phyloP scores from a whole-genome alignment of 2,329 filamentous ascomycete genomes.

The Podosphaera xanthii region DNA sequence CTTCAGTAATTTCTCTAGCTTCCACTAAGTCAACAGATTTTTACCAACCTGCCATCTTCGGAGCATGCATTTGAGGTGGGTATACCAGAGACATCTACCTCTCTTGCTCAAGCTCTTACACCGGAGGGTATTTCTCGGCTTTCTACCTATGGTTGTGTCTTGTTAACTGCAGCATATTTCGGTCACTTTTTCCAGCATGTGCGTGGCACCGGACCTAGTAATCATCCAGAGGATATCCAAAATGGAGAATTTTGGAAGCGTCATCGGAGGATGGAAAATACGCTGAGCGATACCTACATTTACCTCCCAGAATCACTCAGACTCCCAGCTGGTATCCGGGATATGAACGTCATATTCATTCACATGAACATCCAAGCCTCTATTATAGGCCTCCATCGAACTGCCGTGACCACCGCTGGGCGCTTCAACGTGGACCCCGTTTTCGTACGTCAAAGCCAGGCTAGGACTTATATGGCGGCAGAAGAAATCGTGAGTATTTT shows the following conservation, averaged over 20 bases:
- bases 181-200: slow-evolving; percentile 63
- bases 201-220: slow-evolving; percentile 45
- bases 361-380: slow-evolving; percentile 81
- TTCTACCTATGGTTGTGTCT: slow-evolving; percentile 47
- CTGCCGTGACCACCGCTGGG: slow-evolving; percentile 64
- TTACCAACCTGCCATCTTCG: slow-evolving; percentile 56
- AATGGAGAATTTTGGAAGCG: slow-evolving; percentile 68
- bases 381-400: slow-evolving; percentile 72
- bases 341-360: slow-evolving; percentile 54
- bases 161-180: slow-evolving; percentile 57
- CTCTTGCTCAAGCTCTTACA: slow-evolving; percentile 38
- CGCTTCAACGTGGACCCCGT: slow-evolving; percentile 41
- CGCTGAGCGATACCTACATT: slow-evolving; percentile 54
- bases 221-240: slow-evolving; percentile 49
- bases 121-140: slow-evolving; percentile 30
- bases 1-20: slow-evolving; percentile 23
- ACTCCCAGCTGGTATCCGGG: slow-evolving; percentile 41
- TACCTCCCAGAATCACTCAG: slow-evolving; percentile 54
- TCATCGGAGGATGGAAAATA: slow-evolving; percentile 63
- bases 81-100: slow-evolving; percentile 35
- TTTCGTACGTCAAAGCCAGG: slow-evolving; percentile 47
- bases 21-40: slow-evolving; percentile 13
- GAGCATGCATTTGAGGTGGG: slow-evolving; percentile 55
- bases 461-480: slow-evolving; percentile 55
- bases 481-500: slow-evolving; percentile 70